Conservation (phyloP, 768 basidiomycete genomes). For the Hygrophorus pudorinus region DNA sequence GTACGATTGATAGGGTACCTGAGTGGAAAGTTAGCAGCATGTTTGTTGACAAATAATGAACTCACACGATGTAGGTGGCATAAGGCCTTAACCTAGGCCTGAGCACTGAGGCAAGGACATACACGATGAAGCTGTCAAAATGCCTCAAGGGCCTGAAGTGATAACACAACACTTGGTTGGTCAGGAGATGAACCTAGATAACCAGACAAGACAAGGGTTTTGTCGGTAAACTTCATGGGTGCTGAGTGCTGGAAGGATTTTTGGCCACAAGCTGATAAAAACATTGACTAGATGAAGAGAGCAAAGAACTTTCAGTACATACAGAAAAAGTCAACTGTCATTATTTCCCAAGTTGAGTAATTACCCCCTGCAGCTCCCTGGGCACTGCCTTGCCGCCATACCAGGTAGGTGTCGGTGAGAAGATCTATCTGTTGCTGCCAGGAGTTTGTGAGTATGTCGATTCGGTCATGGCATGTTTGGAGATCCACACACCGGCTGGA, state of each 20-base stretch:
- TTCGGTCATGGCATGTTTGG: not conserved
- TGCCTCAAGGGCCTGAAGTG: conserved; percentile 4
- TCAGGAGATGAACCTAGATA: conserved; percentile 1
- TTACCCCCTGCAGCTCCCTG: not conserved
- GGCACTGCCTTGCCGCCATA: not conserved
- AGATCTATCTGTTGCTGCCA: not conserved
- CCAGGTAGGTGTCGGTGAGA: not conserved
- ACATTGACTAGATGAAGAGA: not conserved
- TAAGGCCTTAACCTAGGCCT: conserved; percentile 16
- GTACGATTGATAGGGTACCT: conserved; percentile 10
- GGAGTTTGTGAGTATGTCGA: not conserved
- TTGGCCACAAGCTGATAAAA: not conserved
- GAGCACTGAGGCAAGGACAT: conserved; percentile 14
- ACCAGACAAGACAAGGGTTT: not conserved
- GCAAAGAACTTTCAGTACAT: not conserved
- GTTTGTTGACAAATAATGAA: not conserved
- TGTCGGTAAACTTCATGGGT: not conserved
- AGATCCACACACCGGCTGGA: not conserved
- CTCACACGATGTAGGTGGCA: conserved; percentile 16
- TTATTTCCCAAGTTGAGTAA: not conserved
- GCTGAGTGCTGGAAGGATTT: not conserved
- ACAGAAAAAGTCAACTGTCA: not conserved
- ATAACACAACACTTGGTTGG: not conserved
- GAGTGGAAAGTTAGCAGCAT: not conserved
- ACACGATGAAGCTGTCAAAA: conserved; percentile 6